Conservation (phyloP, 2,329 filamentous ascomycete genomes). For the Orbilia blumenaviensis region DNA sequence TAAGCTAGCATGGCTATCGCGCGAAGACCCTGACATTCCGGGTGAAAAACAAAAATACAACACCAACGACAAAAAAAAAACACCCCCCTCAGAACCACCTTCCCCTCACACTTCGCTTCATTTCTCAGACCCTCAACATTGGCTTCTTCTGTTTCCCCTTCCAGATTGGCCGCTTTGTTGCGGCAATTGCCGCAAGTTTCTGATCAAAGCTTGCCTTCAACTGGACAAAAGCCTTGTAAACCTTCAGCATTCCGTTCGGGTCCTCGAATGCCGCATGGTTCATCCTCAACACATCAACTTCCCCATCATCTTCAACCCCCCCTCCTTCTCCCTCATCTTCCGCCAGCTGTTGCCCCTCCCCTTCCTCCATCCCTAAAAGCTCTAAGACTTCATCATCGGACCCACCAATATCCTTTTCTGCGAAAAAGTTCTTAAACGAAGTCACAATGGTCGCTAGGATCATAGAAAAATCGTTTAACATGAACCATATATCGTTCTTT, state of each 20-base stretch:
- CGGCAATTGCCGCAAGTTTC: constrained; percentile 37
- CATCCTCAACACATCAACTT: constrained; percentile 18
- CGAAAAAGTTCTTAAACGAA: constrained; percentile 47
- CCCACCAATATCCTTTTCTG: constrained; percentile 34
- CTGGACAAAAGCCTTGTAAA: constrained; percentile 29
- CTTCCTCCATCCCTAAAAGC: constrained; percentile 31
- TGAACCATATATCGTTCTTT: constrained; percentile 75
- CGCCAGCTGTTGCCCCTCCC: neutral
- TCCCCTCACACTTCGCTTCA: neutral
- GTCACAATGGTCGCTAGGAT: constrained; percentile 75
- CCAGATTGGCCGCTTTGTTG: constrained; percentile 30
- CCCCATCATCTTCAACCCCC: constrained; percentile 2
- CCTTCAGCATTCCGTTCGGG: constrained; percentile 41
- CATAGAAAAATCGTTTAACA: constrained; percentile 71
- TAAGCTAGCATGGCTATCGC: neutral
- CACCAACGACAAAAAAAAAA: neutral
- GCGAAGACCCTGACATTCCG: constrained; percentile 6
- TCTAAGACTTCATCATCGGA: constrained; percentile 21
- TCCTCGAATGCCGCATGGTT: constrained; percentile 46
- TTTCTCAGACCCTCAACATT: constrained; percentile 4
- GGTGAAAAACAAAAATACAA: neutral
- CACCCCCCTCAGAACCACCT: constrained; percentile 1
- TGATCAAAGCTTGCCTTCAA: constrained; percentile 27
- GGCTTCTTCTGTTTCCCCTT: constrained; percentile 25
- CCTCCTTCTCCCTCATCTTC: constrained; percentile 3